These are phyloP conservation scores for Paecilomyces sp. DNA, from an alignment of 2,329 filamentous ascomycete species.

Conservation along the genomic window DNA sequence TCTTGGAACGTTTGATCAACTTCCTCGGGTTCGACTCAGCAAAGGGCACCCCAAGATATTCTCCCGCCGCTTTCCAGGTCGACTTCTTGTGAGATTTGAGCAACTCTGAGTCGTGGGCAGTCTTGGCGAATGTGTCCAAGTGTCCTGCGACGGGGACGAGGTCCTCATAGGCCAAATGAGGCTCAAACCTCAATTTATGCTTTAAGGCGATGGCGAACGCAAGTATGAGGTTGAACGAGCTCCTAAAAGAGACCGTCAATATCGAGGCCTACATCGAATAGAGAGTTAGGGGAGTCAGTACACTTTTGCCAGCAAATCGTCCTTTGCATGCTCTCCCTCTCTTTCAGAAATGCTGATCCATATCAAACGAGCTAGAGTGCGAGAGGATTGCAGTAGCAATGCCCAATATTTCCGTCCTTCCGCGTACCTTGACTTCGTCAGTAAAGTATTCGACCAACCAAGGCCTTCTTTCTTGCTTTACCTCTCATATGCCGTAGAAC, in stretches of 20 bases:
- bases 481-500: conserved; percentile 69
- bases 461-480: conserved; percentile 11
- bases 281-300: conserved; percentile 14
- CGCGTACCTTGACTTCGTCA: conserved; percentile 36
- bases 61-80: conserved; percentile 58
- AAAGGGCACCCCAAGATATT: conserved; percentile 70
- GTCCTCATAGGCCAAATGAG: conserved; percentile 70
- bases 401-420: conserved; percentile 61
- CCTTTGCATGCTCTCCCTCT: conserved; percentile 51
- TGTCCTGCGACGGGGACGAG: conserved; percentile 62
- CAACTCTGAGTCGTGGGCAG: conserved; percentile 41
- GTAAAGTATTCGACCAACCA: neutral
- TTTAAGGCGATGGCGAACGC: conserved; percentile 73
- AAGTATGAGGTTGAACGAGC: conserved; percentile 68
- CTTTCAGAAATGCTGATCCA: conserved; percentile 71
- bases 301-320: conserved; percentile 64
- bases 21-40: conserved; percentile 73
- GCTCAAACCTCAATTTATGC: conserved; percentile 77
- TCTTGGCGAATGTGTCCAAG: conserved; percentile 66
- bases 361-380: conserved; percentile 61
- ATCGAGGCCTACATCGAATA: neutral
- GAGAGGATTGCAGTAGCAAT: conserved; percentile 47
- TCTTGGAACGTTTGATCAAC: conserved; percentile 63
- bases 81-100: conserved; percentile 36
- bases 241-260: conserved; percentile 25